These are phyloP conservation scores for Saccharomycopsis oosterbeekiorum DNA, from an alignment of 805 yeast species.

Conservation along the genomic window DNA sequence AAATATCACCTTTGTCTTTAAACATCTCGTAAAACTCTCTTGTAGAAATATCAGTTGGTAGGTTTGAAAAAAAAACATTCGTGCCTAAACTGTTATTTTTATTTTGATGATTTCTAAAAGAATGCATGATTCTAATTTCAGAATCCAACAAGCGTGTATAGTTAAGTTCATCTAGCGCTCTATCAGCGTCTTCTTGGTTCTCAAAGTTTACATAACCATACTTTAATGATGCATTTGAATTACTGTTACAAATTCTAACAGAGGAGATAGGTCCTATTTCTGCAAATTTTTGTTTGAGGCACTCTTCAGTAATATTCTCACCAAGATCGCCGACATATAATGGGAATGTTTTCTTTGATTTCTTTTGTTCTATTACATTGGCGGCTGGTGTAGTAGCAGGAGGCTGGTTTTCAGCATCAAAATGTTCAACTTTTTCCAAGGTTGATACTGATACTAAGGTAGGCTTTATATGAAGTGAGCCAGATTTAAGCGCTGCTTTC, in stretches of 20 bases:
- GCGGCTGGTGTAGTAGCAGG: background rate
- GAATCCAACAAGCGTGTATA: constrained; percentile 31
- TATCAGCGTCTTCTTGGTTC: constrained; percentile 38
- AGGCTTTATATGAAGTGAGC: background rate
- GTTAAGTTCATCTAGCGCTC: constrained; percentile 50
- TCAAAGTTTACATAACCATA: constrained; percentile 66
- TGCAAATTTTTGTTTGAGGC: constrained; percentile 35
- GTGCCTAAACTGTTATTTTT: constrained; percentile 37
- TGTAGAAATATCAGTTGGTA: constrained; percentile 32
- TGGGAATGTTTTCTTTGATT: constrained; percentile 21
- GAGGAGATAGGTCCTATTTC: constrained; percentile 39
- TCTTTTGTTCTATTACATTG: background rate
- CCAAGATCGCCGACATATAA: constrained; percentile 59
- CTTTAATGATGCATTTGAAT: constrained; percentile 48
- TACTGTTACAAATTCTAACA: constrained; percentile 49
- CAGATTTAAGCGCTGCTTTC: background rate
- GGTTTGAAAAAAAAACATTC: constrained; percentile 40
- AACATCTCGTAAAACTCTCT: constrained; percentile 41
- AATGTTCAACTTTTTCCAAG: background rate
- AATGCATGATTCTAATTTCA: constrained; percentile 49
- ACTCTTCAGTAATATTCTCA: constrained; percentile 38
- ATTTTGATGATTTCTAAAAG: constrained; percentile 33
- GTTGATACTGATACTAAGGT: background rate
- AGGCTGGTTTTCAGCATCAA: background rate
- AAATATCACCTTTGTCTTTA: constrained; percentile 35